Conservation (phyloP, 805 yeast genomes). For the Candida tibetensis region DNA sequence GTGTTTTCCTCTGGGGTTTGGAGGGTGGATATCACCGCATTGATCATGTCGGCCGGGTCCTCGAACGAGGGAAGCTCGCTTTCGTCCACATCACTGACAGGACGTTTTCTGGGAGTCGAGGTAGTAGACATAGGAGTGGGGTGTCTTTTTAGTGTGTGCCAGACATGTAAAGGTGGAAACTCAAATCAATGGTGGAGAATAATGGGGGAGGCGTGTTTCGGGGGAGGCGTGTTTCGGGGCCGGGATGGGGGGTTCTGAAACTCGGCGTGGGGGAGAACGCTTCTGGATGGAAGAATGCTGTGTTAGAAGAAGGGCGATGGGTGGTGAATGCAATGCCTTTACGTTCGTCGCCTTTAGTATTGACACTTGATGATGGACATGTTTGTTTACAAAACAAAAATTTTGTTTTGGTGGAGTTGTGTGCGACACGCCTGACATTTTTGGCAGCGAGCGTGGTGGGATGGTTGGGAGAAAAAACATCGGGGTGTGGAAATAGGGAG, state of each 20-base stretch:
- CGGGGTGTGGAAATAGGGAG: no score
- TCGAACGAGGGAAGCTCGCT: conserved; percentile 43
- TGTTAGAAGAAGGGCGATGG: background rate
- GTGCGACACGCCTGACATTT: no score
- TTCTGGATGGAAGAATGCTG: background rate
- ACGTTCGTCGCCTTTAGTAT: background rate
- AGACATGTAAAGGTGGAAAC: background rate
- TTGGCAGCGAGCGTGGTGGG: no score
- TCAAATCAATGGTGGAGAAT: background rate
- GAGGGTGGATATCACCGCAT: conserved; percentile 70
- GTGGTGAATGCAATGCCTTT: no score
- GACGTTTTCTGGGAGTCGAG: conserved; percentile 32
- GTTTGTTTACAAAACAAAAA: conserved; percentile 22
- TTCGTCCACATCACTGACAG: conserved; percentile 17
- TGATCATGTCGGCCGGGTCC: conserved; percentile 63
- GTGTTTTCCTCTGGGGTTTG: conserved; percentile 71
- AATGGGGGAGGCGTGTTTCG: background rate
- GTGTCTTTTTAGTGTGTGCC: conserved; percentile 1
- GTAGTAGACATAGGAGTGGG: conserved; percentile 22
- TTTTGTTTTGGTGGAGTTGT: conserved; percentile 6
- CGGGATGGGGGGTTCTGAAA: no score
- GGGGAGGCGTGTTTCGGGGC: no score
- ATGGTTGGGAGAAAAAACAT: no score
- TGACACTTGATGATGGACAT: background rate
- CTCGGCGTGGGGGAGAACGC: background rate